Base-by-base conservation (phyloP, 2,329 filamentous ascomycete species). In the Leptosphaerulina australis region DNA sequence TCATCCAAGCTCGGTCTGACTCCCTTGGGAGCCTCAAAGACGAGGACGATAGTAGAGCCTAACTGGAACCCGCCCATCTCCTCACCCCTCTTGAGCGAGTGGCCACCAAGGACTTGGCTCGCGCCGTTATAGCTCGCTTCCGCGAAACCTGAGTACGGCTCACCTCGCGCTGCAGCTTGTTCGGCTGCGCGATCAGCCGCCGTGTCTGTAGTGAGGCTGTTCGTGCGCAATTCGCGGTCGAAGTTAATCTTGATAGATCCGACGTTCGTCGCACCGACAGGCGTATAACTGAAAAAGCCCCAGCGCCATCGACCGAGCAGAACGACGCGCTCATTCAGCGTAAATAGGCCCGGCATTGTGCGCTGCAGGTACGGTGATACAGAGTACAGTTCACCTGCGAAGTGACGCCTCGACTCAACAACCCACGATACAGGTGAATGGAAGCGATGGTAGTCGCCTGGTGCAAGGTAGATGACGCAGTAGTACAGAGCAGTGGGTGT, bases 11-110 rank as follows among this genome's bases (percentile, higher is more conserved):
- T 75, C 40, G 79, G 79, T 34, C 79, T 69, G 21, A 74, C 66
- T 11, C 83, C 83, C 62, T 86, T 84, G 0, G 94, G 94, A 10
- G 94, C 94, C 76, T 99, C 95, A 69, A 99, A 99, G 0, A 99
- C 91, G 43, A 99, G 79, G 29, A 99, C 94, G 60, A 99, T 87
- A 1, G 93, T 96, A 71, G 91, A 96, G 15, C 94, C 94, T 3
- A 99, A 81, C 77, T 95, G 91, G 76, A 99, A 99, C 0, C 94
- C 95, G 45, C 94, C 94, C 91, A 99, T 97, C 74, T 99, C 94
- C 69, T 97, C 93, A 26, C 94, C 94, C 34, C 89, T 82, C 56
- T 87, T 84, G 46, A 99, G 77, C 1, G 93, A 88, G 70, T 97
- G 86, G 2, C 95, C 94, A 15, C 85, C 84, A 0, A 99, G 80